Evolutionary conservation across 106 monocot species (phyloP), one percentile per base, ranked within the genome.

Genomic region (Iris macrosiphon): DNA sequence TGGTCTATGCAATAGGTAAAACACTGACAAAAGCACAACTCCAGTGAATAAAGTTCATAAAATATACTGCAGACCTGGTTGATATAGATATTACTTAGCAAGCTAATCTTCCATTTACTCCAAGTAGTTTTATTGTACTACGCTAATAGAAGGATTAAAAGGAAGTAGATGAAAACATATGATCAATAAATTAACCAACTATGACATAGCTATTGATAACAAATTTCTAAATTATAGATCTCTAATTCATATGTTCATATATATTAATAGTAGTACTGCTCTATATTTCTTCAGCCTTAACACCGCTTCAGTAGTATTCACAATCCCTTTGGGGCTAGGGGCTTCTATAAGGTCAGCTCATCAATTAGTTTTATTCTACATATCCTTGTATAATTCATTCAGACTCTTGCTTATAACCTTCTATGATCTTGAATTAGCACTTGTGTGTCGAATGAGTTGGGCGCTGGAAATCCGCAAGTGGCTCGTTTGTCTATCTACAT

Each of bases 381-480:
- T 17, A n/a, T 12, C 16, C 10, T 61, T 4, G 1, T 9, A 16
- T 29, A 18, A 45, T 4, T 27, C 25, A 2, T 49, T 10, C 4
- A 24, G 2, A 21, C 49, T 27, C 27, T 25, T 49, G n/a, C n/a
- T 6, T 14, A 6, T 40, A 39, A 10, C n/a, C 28, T 22, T 35
- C 21, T 0, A 48, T 17, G 6, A 22, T 15, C n/a, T 28, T 31
- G n/a, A n/a, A n/a, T n/a, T 22, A 88, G 88, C 48, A 75, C 68
- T 18, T 59, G 88, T 3, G 79, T 88, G 17, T 88, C 88, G 7
- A 88, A 88, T 61, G 88, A 88, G 66, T 66, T 88, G 2, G 88
- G 88, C 14, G 75, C 82, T 13, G 88, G 79, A 3, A 49, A 45
- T 25, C 76, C 79, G 1, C 21, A 53, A 23, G 81, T 66, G 3